Evolutionary conservation across 306 rosid species (phyloP), one percentile per base, ranked within the genome.

Genomic region (Cucumis cinereus): DNA sequence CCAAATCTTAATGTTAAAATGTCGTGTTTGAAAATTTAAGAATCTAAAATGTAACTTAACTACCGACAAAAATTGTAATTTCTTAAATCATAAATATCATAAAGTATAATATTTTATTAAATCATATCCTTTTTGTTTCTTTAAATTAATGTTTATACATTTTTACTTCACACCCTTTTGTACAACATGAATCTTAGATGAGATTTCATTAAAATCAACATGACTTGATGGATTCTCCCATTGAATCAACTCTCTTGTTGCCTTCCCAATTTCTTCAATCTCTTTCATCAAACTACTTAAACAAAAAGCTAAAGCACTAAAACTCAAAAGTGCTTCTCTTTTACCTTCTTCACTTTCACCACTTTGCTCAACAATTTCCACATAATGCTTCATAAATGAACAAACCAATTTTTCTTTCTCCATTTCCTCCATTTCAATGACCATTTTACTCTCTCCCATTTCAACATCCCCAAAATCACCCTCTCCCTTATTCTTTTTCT

Each of bases 241-340:
- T 59, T 58, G 78, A 17, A 75, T 43, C 52, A 75, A 45, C 4
- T 75, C 78, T 60, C 36, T 59, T 7, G 20, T 41, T 22, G 41
- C 70, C 23, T 41, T 63, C 36, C 55, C 78, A 75, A 75, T 60
- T 55, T 75, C 78, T 41, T 60, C 36, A 3, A 13, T 59, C 19
- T 75, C 78, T 3, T 64, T 41, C 52, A 82, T 78, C 12, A 80
- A 73, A 22, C 61, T 52, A 55, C 30, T 80, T 62, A 84, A 76
- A 70, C 88, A 82, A 35, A 87, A 87, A 1, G 82, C 91, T 5
- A 87, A 12, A 52, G 85, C 83, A 61, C 84, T 69, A 73, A 83
- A 82, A 58, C 81, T 79, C 78, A 90, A 15, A 70, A 87, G 85
- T 40, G 62, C 73, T 49, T 87, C 86, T 74, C 88, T 82, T 78